Base-by-base conservation (phyloP, 192 early-diverging fungal species). In the Thamnidium elegans region DNA sequence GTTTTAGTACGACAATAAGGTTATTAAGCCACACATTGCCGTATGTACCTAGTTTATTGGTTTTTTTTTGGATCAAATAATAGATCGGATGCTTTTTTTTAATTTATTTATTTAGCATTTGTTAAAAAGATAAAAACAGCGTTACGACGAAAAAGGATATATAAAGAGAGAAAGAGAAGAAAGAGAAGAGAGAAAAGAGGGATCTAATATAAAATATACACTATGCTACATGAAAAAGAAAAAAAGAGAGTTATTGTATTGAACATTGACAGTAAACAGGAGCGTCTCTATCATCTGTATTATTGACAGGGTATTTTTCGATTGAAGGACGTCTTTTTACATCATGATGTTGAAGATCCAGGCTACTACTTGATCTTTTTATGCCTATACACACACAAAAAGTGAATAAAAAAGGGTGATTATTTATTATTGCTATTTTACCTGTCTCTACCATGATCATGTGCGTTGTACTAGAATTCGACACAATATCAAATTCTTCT, bases 231-330 rank as follows among this genome's bases (percentile, higher is more conserved):
- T 7, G 21, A 44, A 39, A 58, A 20, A 11, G 3, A 14, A 58
- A 39, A 34, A 26, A 36, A 23, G 8, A 36, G 0, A 23, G 48
- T 59, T 51, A 67, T 59, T 67, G 66, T 19, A 67, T 67, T 30
- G 39, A 34, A 43, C 66, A 67, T 34, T 67, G 66, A 59, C 66
- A 67, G 50, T 67, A 67, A 23, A 48, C 56, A 23, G 66, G 47
- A 32, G 42, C 43, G 21, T 32, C 32, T 23, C 65, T 53, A 66
- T 15, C 55, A 20, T 50, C 46, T 30, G 31, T 53, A 30, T 32
- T 32, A 45, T 59, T 56, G 44, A 21, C 32, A 30, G 34, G 42
- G 4, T 23, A 52, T 10, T 31, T 17, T 32, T 44, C 34, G 55
- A 51, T 50, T 10, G 32, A 51, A 59, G 8, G 56, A 44, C 36